Percentiles rank a stretch among this genome's conserved stretches.
These are phyloP conservation scores for Ophiostoma triangulosporum DNA, from an alignment of 2,329 filamentous ascomycete species.

Conservation along the genomic window DNA sequence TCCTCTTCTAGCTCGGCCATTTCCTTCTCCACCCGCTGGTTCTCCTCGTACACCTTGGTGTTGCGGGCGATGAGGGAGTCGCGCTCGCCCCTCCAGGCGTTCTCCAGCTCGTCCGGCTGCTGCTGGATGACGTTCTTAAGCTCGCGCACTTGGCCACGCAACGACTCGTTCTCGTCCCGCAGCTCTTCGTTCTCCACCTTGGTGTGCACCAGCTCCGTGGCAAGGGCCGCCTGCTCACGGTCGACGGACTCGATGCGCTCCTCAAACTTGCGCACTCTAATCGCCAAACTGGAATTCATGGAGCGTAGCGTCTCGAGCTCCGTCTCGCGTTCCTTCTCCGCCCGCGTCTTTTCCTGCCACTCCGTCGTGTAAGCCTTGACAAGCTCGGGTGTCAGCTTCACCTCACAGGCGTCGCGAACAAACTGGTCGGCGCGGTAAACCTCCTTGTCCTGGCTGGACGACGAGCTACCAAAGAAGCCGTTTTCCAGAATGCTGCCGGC, in stretches of 20 bases:
- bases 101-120: slow-evolving; percentile 80
- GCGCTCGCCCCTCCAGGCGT: slow-evolving; percentile 68
- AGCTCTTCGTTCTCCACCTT: slow-evolving; percentile 91
- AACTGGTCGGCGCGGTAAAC: slow-evolving; percentile 90
- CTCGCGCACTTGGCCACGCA: slow-evolving; percentile 75
- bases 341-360: slow-evolving; percentile 83
- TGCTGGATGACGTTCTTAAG: slow-evolving; percentile 76
- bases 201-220: slow-evolving; percentile 78
- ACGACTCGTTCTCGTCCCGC: slow-evolving; percentile 75
- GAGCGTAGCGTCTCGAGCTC: slow-evolving; percentile 64
- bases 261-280: slow-evolving; percentile 73
- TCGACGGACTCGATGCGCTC: slow-evolving; percentile 80
- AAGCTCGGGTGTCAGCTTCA: slow-evolving; percentile 72
- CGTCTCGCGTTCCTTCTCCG: slow-evolving; percentile 67
- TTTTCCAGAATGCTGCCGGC: slow-evolving; percentile 89
- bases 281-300: slow-evolving; percentile 52
- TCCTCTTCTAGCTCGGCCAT: slow-evolving; percentile 85
- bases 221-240: slow-evolving; percentile 77
- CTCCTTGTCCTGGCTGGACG: slow-evolving; percentile 81
- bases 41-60: slow-evolving; percentile 86
- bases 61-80: slow-evolving; percentile 88
- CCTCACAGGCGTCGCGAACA: slow-evolving; percentile 79
- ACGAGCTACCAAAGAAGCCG: slow-evolving; percentile 91
- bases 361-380: slow-evolving; percentile 70
- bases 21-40: slow-evolving; percentile 74